These are phyloP conservation scores for Lipomyces chichibuensis DNA, from an alignment of 805 yeast species.

Conservation along the genomic window DNA sequence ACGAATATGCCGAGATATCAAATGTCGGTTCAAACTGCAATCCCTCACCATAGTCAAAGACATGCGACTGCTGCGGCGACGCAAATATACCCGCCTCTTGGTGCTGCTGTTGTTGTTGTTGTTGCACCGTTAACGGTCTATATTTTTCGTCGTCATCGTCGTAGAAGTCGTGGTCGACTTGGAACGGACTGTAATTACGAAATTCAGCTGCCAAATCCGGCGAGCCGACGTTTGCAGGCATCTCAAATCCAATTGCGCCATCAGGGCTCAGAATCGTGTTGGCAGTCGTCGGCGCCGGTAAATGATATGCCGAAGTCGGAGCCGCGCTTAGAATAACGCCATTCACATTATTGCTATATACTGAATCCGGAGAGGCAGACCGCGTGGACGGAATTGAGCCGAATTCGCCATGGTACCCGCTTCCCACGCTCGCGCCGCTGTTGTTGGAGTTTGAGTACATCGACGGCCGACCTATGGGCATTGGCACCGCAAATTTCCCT, in stretches of 20 bases:
- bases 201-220: background rate
- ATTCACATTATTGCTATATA: background rate
- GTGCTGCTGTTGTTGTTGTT: conserved; percentile 13
- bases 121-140: conserved; percentile 18
- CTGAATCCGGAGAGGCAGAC: conserved; percentile 25
- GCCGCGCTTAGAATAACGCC: background rate
- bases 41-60: conserved; percentile 6
- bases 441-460: background rate
- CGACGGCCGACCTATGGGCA: conserved; percentile 9
- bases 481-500: conserved; percentile 7
- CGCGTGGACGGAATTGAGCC: conserved; percentile 24
- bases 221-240: background rate
- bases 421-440: background rate
- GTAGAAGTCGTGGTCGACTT: background rate
- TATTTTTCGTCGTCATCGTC: conserved; percentile 25
- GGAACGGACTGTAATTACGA: conserved; percentile 4
- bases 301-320: background rate
- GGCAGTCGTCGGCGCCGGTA: background rate
- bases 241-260: background rate
- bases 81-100: background rate
- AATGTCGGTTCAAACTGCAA: background rate
- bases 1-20: background rate
- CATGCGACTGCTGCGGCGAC: conserved; percentile 4
- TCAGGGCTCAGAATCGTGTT: background rate
- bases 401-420: background rate